Evolutionary conservation across 768 basidiomycete species (phyloP).

Genomic region (Calocybe indica): DNA sequence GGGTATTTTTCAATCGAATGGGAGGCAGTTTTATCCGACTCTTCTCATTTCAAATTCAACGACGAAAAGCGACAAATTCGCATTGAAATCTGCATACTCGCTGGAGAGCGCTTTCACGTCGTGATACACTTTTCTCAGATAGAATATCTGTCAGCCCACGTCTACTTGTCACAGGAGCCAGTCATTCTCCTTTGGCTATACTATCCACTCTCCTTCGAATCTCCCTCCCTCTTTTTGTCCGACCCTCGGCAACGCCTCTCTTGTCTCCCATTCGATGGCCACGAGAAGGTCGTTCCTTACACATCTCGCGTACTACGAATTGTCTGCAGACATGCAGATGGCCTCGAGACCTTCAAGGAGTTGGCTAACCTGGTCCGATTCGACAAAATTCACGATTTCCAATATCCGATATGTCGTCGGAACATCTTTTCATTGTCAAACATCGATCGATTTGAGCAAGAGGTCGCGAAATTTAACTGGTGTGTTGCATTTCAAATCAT

Average conservation of each 20-base stretch:
- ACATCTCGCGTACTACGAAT: conserved; percentile 48
- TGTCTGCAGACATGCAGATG: conserved; percentile 28
- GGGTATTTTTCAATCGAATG: conserved; percentile 52
- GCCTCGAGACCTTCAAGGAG: conserved; percentile 30
- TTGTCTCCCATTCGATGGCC: conserved; percentile 32
- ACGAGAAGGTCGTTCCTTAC: conserved; percentile 42
- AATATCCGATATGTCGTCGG: conserved; percentile 34
- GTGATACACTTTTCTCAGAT: conserved; percentile 42
- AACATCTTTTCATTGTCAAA: conserved; percentile 35
- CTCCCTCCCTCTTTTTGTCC: not conserved
- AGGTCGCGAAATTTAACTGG: conserved; percentile 36
- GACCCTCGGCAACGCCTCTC: conserved; percentile 30
- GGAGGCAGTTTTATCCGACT: conserved; percentile 26
- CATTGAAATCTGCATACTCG: conserved; percentile 21
- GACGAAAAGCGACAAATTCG: conserved; percentile 42
- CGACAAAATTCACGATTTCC: conserved; percentile 24
- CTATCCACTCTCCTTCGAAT: conserved; percentile 35
- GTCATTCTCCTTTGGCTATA: conserved; percentile 38
- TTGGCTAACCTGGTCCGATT: conserved; percentile 34
- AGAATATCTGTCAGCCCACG: conserved; percentile 26
- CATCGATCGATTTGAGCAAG: conserved; percentile 22
- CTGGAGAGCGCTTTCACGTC: conserved; percentile 23
- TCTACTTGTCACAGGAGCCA: conserved; percentile 21
- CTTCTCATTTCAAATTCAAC: conserved; percentile 30
- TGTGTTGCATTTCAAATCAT: conserved; percentile 58